Evolutionary conservation across 2,329 filamentous ascomycete species (phyloP).

Genomic region (Xylaria sp.): DNA sequence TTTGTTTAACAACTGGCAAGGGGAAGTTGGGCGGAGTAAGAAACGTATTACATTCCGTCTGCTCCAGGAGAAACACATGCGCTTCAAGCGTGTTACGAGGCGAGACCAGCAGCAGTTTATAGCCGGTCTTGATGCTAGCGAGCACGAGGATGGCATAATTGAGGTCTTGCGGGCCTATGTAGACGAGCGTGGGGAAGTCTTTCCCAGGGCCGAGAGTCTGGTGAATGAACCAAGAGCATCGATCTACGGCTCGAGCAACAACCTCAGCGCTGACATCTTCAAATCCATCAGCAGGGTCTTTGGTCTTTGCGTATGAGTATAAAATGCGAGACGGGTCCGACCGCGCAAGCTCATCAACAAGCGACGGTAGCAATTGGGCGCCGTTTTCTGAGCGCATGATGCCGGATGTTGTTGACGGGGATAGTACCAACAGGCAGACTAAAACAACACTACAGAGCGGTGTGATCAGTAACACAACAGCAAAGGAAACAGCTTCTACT

Average conservation of each 20-base stretch:
- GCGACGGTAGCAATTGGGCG: slow-evolving; percentile 35
- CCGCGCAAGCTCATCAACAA: slow-evolving; percentile 43
- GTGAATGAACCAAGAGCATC: slow-evolving; percentile 50
- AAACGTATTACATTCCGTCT: slow-evolving; percentile 44
- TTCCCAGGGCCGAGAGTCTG: slow-evolving; percentile 45
- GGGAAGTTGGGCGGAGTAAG: slow-evolving; percentile 43
- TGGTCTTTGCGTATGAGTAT: slow-evolving; percentile 42
- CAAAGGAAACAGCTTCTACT: not conserved
- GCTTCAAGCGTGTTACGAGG: slow-evolving; percentile 49
- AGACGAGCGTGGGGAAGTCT: slow-evolving; percentile 51
- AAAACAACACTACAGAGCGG: not conserved
- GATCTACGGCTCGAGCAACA: slow-evolving; percentile 42
- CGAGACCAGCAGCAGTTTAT: slow-evolving; percentile 52
- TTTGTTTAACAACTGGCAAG: slow-evolving; percentile 41
- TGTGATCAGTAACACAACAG: not conserved
- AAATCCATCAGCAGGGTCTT: slow-evolving; percentile 43
- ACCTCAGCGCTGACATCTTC: slow-evolving; percentile 33
- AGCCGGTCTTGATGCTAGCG: slow-evolving; percentile 57
- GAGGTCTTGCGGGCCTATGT: slow-evolving; percentile 53
- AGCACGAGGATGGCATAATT: slow-evolving; percentile 53
- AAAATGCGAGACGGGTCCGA: slow-evolving; percentile 41
- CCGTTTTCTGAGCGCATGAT: not conserved
- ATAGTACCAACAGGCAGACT: not conserved
- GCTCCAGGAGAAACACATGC: slow-evolving; percentile 46
- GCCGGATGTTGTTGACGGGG: not conserved